Conservation (phyloP, 768 basidiomycete genomes). For the Pulveroboletus sp. region DNA sequence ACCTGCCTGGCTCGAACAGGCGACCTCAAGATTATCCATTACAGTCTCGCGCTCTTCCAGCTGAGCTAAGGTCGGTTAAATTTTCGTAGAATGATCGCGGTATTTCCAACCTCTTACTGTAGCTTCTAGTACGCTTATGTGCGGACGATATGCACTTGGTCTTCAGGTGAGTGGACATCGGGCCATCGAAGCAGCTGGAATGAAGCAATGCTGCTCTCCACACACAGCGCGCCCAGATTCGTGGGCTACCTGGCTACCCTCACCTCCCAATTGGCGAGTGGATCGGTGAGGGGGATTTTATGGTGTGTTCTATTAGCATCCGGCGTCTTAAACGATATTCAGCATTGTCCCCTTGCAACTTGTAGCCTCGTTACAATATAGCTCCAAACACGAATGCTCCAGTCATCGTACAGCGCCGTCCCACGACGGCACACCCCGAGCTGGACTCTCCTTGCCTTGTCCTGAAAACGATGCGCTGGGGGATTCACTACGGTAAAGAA, state of each 20-base stretch:
- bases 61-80: constrained; percentile 35
- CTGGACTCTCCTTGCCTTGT: constrained; percentile 35
- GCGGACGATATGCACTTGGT: constrained; percentile 3
- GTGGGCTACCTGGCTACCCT: constrained; percentile 39
- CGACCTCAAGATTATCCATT: constrained; percentile 48
- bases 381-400: constrained; percentile 80
- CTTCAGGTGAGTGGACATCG: not conserved
- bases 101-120: too few species aligned
- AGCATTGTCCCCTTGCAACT: not conserved
- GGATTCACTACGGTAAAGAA: constrained; percentile 71
- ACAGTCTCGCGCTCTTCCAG: constrained; percentile 52
- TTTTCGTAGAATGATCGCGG: too few species aligned
- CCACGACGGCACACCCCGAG: not conserved
- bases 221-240: constrained; percentile 26
- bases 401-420: constrained; percentile 55
- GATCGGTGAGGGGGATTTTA: constrained; percentile 56
- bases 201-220: not conserved
- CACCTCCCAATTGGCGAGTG: constrained; percentile 52
- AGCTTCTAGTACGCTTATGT: not conserved
- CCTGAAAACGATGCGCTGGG: constrained; percentile 89
- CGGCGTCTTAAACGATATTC: too few species aligned
- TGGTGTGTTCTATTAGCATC: constrained; percentile 32
- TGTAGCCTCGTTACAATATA: constrained; percentile 67
- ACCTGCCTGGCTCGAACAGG: constrained; percentile 64
- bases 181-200: not conserved